These are phyloP conservation scores for Penicillium frequentans DNA, from an alignment of 2,329 filamentous ascomycete species.

Conservation along the genomic window DNA sequence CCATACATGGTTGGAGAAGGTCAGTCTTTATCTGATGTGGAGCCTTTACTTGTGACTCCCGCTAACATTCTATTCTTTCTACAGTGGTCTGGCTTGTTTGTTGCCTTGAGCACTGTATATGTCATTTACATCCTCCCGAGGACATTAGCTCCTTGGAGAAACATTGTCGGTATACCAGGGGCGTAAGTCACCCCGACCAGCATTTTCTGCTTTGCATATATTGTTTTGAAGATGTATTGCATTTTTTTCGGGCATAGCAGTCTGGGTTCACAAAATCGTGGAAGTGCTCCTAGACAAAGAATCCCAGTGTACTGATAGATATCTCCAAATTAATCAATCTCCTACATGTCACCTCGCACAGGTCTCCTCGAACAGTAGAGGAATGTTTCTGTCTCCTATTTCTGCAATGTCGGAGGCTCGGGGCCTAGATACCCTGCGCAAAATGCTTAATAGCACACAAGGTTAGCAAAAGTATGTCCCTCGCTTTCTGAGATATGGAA, in stretches of 20 bases:
- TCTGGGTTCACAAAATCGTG: neutral
- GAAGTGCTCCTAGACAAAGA: neutral
- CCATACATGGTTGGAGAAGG: constrained; percentile 98
- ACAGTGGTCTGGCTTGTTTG: constrained; percentile 51
- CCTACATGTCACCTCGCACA: neutral
- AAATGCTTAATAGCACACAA: constrained; percentile 31
- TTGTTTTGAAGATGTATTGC: neutral
- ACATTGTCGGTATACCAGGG: constrained; percentile 47
- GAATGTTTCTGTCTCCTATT: neutral
- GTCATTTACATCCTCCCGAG: constrained; percentile 54
- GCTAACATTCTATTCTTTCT: constrained; percentile 10
- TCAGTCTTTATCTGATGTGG: constrained; percentile 37
- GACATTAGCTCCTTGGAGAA: constrained; percentile 43
- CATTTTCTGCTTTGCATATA: constrained; percentile 4
- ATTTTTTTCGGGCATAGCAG: neutral
- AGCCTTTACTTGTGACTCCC: neutral
- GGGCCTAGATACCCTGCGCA: constrained; percentile 35
- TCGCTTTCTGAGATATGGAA: neutral
- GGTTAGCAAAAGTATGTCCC: neutral
- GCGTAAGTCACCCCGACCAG: constrained; percentile 19
- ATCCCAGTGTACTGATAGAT: neutral
- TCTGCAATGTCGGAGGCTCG: constrained; percentile 20
- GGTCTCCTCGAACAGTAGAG: neutral
- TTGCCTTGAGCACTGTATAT: constrained; percentile 52
- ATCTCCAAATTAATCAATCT: neutral